Evolutionary conservation across 495 filamentous ascomycete genomes (phyloP).

Genomic region (Trichoderma orchidacearum): DNA sequence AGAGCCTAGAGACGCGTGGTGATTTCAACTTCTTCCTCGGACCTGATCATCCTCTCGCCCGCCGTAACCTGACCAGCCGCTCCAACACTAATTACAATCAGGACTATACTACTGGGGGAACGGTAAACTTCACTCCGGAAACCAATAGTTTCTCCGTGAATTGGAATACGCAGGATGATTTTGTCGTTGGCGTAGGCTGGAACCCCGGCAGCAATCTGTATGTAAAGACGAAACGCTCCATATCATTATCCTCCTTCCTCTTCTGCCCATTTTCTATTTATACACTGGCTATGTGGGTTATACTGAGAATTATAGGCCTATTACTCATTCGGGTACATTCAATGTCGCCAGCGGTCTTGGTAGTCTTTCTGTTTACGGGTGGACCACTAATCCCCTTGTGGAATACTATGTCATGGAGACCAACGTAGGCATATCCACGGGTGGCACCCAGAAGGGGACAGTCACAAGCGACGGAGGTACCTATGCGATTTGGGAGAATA

Average conservation of each 20-base stretch:
- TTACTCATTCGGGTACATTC: slow-evolving; percentile 29
- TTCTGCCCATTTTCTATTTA: neutral
- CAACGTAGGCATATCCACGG: slow-evolving; percentile 19
- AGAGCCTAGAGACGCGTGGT: slow-evolving; percentile 11
- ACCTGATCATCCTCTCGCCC: slow-evolving; percentile 27
- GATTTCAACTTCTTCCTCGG: slow-evolving; percentile 52
- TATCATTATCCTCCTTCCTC: neutral
- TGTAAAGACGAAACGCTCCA: neutral
- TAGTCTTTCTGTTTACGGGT: slow-evolving; percentile 48
- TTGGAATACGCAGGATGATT: slow-evolving; percentile 43
- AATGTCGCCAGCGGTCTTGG: slow-evolving; percentile 31
- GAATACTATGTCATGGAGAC: slow-evolving; percentile 50
- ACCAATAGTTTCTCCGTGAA: slow-evolving; percentile 35
- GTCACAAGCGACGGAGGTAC: slow-evolving; percentile 42
- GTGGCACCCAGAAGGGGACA: slow-evolving; percentile 31
- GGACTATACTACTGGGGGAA: slow-evolving; percentile 19
- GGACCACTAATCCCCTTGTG: slow-evolving; percentile 41
- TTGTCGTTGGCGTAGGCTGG: slow-evolving; percentile 53
- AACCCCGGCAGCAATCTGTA: slow-evolving; percentile 25
- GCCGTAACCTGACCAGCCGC: no score
- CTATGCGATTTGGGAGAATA: slow-evolving; percentile 49
- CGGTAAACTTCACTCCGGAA: slow-evolving; percentile 37
- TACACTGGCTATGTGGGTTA: slow-evolving; percentile 21
- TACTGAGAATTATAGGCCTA: slow-evolving; percentile 11
- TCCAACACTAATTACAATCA: neutral